phyloP scores from a whole-genome alignment of 169 alveolate genomes.

The Cardiosporidium cionae region DNA sequence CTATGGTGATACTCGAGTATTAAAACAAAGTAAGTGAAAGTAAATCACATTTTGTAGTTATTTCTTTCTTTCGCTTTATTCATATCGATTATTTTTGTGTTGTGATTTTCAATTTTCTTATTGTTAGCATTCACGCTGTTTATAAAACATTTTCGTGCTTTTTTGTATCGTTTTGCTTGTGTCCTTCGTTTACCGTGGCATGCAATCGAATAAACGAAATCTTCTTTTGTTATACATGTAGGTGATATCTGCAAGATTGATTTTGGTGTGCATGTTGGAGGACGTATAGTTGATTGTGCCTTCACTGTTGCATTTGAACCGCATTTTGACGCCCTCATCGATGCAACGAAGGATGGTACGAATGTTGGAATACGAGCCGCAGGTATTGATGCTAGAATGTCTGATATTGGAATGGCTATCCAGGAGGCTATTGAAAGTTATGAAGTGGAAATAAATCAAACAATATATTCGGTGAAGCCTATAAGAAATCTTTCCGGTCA shows the following conservation, averaged over 20 bases:
- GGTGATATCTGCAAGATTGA: constrained; percentile 96
- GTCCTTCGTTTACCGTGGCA: background rate
- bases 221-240: background rate
- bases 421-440: constrained; percentile 95
- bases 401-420: constrained; percentile 96
- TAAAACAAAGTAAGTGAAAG: constrained; percentile 11
- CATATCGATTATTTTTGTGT: background rate
- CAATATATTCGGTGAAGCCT: constrained; percentile 78
- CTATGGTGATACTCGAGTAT: constrained; percentile 40
- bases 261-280: constrained; percentile 99
- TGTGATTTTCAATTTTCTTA: constrained; percentile 65
- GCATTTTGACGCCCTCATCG: constrained; percentile 70
- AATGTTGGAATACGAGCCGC: constrained; percentile 94
- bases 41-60: background rate
- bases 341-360: constrained; percentile 97
- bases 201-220: constrained; percentile 49
- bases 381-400: constrained; percentile 95
- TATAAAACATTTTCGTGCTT: background rate
- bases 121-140: background rate
- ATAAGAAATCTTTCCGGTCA: constrained; percentile 97
- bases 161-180: background rate
- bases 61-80: background rate
- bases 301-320: constrained; percentile 86
- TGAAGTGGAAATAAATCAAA: constrained; percentile 64
- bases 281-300: constrained; percentile 98